Conservation (phyloP, 495 filamentous ascomycete genomes). For the Chaetomium fimeti region DNA sequence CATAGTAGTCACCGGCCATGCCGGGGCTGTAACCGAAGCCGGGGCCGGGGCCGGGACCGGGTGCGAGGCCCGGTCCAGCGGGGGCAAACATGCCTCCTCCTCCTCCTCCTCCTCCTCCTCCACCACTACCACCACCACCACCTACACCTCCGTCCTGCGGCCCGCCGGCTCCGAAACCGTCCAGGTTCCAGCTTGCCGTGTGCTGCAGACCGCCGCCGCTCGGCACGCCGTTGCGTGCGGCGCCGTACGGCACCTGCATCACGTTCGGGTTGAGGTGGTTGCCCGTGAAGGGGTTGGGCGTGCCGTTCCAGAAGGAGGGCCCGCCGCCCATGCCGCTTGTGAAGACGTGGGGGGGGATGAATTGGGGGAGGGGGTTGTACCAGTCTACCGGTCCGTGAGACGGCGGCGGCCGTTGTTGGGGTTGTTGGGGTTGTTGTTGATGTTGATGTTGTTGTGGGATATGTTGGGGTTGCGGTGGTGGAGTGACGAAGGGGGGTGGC, state of each 20-base stretch:
- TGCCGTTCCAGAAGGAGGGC: conserved; percentile 23
- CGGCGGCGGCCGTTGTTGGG: conserved; percentile 43
- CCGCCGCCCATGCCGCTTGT: conserved; percentile 8
- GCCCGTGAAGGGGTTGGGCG: conserved; percentile 11
- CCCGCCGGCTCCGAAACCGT: not conserved
- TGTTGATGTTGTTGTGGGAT: conserved; percentile 24
- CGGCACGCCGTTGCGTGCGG: not conserved
- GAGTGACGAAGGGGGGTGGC: conserved; percentile 41
- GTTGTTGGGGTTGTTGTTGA: conserved; percentile 22
- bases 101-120: no score
- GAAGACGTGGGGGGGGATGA: conserved; percentile 48
- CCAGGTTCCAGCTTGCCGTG: not conserved
- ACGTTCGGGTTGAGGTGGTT: not conserved
- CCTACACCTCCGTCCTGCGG: not conserved
- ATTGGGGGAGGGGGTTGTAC: conserved; percentile 51
- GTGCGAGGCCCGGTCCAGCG: no score
- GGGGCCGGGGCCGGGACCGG: not conserved
- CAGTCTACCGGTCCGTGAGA: conserved; percentile 41
- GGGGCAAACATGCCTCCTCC: no score
- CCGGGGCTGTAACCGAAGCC: not conserved
- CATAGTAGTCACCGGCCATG: conserved; percentile 33
- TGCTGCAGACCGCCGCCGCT: not conserved
- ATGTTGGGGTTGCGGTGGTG: conserved; percentile 27
- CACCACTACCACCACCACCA: not conserved
- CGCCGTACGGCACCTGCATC: conserved; percentile 6